These are phyloP conservation scores for Nicotiana sylvestris DNA, from an alignment of 257 asterid species.

Conservation along the genomic window DNA sequence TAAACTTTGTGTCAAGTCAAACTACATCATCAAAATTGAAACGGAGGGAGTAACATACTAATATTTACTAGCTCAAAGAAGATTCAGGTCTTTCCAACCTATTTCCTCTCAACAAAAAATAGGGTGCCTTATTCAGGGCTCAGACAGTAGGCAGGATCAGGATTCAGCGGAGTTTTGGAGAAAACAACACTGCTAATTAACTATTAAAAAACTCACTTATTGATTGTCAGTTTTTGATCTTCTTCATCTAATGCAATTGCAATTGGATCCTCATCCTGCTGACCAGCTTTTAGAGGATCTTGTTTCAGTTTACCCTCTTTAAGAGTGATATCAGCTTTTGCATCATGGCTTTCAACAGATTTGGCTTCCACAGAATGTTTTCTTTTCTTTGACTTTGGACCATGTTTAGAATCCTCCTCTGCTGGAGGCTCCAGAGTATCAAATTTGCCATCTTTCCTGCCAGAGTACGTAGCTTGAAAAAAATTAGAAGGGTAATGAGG, in stretches of 20 bases:
- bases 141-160: neutral
- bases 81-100: neutral
- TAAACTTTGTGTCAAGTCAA: no score
- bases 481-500: neutral
- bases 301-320: slow-evolving; percentile 30
- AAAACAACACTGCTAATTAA: neutral
- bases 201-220: slow-evolving; percentile 39
- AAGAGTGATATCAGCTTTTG: slow-evolving; percentile 10
- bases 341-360: slow-evolving; percentile 17
- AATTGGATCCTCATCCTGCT: slow-evolving; percentile 23
- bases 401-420: slow-evolving; percentile 28
- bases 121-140: neutral
- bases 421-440: slow-evolving; percentile 14
- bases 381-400: slow-evolving; percentile 48
- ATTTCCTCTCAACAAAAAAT: neutral
- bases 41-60: no score
- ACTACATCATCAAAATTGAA: no score
- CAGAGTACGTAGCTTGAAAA: slow-evolving; percentile 3
- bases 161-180: neutral
- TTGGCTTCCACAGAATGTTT: slow-evolving; percentile 33
- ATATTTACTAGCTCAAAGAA: neutral
- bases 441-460: slow-evolving; percentile 33
- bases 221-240: slow-evolving; percentile 24
- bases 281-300: slow-evolving; percentile 23
- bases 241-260: slow-evolving; percentile 31